Evolutionary conservation across 176 grass and related monocot genomes (phyloP).

Genomic region (Calamus simplicifolius): DNA sequence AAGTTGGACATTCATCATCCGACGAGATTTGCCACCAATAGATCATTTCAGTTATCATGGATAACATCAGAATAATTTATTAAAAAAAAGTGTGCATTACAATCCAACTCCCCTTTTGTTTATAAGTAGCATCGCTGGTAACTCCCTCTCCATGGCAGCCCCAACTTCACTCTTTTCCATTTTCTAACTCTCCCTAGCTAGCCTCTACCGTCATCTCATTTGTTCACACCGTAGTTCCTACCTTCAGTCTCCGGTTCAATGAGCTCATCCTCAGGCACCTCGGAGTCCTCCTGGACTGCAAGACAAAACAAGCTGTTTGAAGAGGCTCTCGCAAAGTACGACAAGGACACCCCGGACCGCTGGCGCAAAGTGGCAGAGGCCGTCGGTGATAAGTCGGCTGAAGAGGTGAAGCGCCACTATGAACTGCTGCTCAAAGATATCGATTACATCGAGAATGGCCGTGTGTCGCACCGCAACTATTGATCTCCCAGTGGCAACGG

Average conservation of each 20-base stretch:
- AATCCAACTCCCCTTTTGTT: slow-evolving; percentile 9
- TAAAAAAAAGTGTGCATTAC: no score
- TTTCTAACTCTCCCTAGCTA: slow-evolving; percentile 3
- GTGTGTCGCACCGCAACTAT: no score
- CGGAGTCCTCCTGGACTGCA: slow-evolving; percentile 31
- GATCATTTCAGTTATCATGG: no score
- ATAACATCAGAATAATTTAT: no score
- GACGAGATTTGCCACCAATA: no score
- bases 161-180: slow-evolving; percentile 5
- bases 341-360: slow-evolving; percentile 33
- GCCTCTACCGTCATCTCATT: background rate
- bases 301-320: slow-evolving; percentile 47
- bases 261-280: slow-evolving; percentile 4
- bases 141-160: slow-evolving; percentile 18
- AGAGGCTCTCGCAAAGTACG: slow-evolving; percentile 28
- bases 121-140: slow-evolving; percentile 45
- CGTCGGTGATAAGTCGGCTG: slow-evolving; percentile 48
- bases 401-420: slow-evolving; percentile 68
- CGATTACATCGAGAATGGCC: slow-evolving; percentile 25
- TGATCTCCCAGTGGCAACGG: no score
- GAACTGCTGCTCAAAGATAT: slow-evolving; percentile 32
- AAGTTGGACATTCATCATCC: no score
- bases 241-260: no score
- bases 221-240: background rate
- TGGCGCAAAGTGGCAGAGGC: slow-evolving; percentile 54